Evolutionary conservation across 768 basidiomycete species (phyloP).

Genomic region (Candolleomyces aberdarensis): DNA sequence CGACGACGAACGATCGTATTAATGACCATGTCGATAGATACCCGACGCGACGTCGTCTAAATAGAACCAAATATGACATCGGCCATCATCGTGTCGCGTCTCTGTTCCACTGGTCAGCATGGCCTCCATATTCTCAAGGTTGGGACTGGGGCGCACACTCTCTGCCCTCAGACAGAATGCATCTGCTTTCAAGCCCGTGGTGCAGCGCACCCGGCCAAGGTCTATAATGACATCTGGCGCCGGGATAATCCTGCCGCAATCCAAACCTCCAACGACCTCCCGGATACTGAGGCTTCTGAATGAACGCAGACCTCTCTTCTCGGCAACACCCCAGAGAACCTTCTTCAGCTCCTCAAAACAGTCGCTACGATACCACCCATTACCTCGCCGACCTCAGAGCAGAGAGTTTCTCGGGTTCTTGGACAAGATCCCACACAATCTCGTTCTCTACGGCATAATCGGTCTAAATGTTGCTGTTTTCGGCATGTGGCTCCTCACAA

Average conservation of each 20-base stretch:
- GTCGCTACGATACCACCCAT: constrained; percentile 17
- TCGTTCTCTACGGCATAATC: constrained; percentile 63
- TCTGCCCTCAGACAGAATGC: background rate
- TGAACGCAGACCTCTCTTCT: background rate
- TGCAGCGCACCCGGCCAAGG: background rate
- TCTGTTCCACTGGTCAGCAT: background rate
- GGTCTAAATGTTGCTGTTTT: constrained; percentile 63
- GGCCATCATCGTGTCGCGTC: background rate
- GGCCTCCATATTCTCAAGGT: constrained; percentile 1
- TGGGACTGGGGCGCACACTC: background rate
- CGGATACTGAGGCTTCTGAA: background rate
- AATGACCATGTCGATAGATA: background rate
- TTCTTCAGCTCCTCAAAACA: constrained; percentile 19
- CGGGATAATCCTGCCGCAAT: too few species aligned
- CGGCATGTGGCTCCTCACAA: constrained; percentile 50
- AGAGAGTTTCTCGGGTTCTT: constrained; percentile 34
- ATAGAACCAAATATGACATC: constrained; percentile 1
- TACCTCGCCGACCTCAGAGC: constrained; percentile 1
- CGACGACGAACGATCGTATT: background rate
- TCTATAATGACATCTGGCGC: background rate
- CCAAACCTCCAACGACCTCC: background rate
- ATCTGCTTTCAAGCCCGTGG: background rate
- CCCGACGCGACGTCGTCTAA: background rate
- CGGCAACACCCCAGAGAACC: constrained; percentile 1
- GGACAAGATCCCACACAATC: constrained; percentile 49